Conservation (phyloP, 352 stramenopile species). For the Globisporangium cederbergense region DNA sequence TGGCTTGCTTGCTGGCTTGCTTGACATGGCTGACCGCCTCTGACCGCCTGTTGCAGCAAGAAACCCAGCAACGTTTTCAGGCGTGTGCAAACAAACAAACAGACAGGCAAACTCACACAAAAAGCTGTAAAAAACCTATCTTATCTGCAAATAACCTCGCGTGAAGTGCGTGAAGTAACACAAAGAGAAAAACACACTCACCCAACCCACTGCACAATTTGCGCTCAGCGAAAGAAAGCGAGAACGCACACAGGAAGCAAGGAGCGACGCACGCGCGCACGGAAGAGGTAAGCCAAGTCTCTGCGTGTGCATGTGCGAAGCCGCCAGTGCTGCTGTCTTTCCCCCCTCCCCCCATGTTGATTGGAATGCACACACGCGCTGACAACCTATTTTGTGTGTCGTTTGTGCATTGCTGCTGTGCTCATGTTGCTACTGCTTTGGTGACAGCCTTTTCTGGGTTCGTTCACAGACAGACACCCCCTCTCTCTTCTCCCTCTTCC, state of each 20-base stretch:
- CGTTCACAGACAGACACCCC: not conserved
- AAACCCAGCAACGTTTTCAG: not conserved
- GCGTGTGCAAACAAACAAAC: not conserved
- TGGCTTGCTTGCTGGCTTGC: not conserved
- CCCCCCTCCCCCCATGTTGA: not conserved
- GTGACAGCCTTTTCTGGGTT: conserved; percentile 8
- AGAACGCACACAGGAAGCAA: not conserved
- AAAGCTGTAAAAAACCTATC: not conserved
- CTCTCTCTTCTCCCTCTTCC: conserved; percentile 3
- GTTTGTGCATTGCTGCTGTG: not conserved
- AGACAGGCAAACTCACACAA: not conserved
- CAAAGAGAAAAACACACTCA: conserved; percentile 5
- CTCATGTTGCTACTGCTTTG: conserved; percentile 1
- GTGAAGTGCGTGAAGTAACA: conserved; percentile 11
- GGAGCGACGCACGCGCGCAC: not conserved
- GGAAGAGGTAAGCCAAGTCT: conserved; percentile 1
- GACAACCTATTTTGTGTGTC: not conserved
- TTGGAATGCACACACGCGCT: not conserved
- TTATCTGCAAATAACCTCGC: conserved; percentile 4
- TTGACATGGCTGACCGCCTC: not conserved
- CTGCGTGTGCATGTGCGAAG: not conserved
- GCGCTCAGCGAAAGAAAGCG: conserved; percentile 11
- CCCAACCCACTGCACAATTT: conserved; percentile 1
- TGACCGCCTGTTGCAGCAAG: not conserved
- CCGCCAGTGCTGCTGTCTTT: not conserved